Conservation (phyloP, 2,329 filamentous ascomycete species). For the Colletotrichum cordylinicola region DNA sequence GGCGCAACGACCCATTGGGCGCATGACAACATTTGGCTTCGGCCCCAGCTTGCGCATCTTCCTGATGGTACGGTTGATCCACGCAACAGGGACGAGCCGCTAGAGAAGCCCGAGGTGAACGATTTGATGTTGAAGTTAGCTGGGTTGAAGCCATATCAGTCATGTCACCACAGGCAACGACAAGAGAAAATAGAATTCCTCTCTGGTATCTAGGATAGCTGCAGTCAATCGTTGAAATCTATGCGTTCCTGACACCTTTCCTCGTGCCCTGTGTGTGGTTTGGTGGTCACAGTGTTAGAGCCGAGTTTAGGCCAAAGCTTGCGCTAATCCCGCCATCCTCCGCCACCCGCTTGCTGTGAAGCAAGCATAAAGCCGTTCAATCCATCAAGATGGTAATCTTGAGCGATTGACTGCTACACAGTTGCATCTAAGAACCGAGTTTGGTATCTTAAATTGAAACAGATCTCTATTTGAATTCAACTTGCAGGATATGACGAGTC, state of each 20-base stretch:
- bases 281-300: not conserved
- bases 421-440: not conserved
- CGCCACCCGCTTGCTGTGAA: not conserved
- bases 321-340: not conserved
- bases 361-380: not conserved
- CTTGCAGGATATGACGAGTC: not conserved
- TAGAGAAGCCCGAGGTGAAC: not conserved
- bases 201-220: rapidly evolving
- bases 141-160: not conserved
- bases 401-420: not conserved
- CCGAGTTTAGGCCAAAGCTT: too few relatives aligned
- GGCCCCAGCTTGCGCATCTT: not conserved
- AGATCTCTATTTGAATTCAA: not conserved
- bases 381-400: not conserved
- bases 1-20: not conserved
- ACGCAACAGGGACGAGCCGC: not conserved
- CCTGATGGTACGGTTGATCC: not conserved
- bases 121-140: not conserved
- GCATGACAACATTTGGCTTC: not conserved
- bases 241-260: not conserved
- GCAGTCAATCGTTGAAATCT: not conserved
- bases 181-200: rapidly evolving
- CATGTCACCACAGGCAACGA: rapidly evolving
- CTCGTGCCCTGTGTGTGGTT: not conserved
- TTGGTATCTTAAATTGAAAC: not conserved